Evolutionary conservation across 441 rosid species (phyloP).

Genomic region (Omphalea diandra): DNA sequence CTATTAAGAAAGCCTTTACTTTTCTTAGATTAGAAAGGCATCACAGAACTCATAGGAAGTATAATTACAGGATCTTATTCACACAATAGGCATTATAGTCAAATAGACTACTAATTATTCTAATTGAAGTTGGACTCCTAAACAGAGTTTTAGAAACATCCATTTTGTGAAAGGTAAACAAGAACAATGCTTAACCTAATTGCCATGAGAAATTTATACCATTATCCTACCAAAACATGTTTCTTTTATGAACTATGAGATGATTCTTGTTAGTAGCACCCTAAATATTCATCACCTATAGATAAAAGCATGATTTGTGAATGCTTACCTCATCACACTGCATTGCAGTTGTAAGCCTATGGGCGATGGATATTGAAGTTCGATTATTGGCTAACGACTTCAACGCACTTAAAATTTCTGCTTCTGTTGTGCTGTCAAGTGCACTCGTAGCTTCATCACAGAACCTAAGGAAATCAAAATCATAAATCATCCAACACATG

Average conservation of each 20-base stretch:
- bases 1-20: neutral
- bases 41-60: too few relatives aligned
- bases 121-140: neutral
- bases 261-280: too few relatives aligned
- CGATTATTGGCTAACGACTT: slow-evolving; percentile 79
- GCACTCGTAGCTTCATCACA: slow-evolving; percentile 99
- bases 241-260: too few relatives aligned
- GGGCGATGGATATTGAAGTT: slow-evolving; percentile 93
- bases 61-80: too few relatives aligned
- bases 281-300: neutral
- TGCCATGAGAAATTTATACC: neutral
- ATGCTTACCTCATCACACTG: slow-evolving; percentile 88
- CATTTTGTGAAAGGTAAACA: neutral
- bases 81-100: too few relatives aligned
- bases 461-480: slow-evolving; percentile 49
- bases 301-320: neutral
- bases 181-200: neutral
- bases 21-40: too few relatives aligned
- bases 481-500: slow-evolving; percentile 7
- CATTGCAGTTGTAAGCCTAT: slow-evolving; percentile 99
- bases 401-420: slow-evolving; percentile 85
- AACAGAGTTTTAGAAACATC: too few relatives aligned
- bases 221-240: neutral
- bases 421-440: slow-evolving; percentile 99
- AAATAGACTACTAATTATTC: neutral